Evolutionary conservation across 139 green algal genomes (phyloP).

Genomic region (Nannochloris sp.): DNA sequence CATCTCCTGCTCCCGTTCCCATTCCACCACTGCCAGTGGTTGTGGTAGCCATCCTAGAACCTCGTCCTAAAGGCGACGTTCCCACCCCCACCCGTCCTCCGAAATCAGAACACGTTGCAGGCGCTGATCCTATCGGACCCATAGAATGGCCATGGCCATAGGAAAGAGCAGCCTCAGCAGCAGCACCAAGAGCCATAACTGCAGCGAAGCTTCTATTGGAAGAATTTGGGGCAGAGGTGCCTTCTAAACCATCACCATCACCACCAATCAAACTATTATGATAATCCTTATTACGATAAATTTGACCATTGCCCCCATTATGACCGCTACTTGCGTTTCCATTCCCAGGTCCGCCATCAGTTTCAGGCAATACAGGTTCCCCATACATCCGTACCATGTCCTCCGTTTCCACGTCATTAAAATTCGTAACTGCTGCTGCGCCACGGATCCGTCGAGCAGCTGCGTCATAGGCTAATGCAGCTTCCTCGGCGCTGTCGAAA

Average conservation of each 20-base stretch:
- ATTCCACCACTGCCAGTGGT: neutral
- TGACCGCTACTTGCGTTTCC: too few species aligned
- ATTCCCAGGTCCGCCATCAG: neutral
- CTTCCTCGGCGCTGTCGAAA: conserved; percentile 84
- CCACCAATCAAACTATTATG: too few species aligned
- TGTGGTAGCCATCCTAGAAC: neutral
- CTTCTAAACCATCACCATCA: neutral
- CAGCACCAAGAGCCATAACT: neutral
- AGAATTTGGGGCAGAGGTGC: neutral
- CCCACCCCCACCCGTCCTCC: too few species aligned
- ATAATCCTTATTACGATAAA: too few species aligned
- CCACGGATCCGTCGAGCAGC: conserved; percentile 74
- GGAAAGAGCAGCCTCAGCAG: neutral
- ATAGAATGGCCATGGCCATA: too few species aligned
- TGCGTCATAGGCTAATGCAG: conserved; percentile 75
- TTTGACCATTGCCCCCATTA: too few species aligned
- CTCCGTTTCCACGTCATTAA: conserved; percentile 24
- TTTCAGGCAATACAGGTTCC: conserved; percentile 1
- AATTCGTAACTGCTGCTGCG: conserved; percentile 66
- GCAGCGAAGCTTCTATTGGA: neutral
- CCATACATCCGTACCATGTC: conserved; percentile 8
- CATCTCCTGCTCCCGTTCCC: neutral
- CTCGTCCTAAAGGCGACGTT: too few species aligned
- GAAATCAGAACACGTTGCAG: too few species aligned
- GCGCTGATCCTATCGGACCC: too few species aligned